phyloP scores from a whole-genome alignment of 2,329 filamentous ascomycete genomes.

The Lachnellula hyalina region DNA sequence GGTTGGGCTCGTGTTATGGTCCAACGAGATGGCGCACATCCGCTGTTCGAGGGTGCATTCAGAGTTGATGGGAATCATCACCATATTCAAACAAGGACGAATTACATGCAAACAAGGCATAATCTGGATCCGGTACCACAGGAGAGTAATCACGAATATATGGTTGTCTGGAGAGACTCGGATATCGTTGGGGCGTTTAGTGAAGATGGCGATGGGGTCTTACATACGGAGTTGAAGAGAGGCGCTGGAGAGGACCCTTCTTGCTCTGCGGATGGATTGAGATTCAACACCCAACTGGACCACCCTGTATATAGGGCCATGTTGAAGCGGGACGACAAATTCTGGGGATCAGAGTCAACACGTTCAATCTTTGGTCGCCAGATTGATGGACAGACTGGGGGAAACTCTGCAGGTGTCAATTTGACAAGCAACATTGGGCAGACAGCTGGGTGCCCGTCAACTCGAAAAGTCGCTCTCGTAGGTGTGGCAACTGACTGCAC shows the following conservation, averaged over 20 bases:
- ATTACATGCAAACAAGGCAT: constrained; percentile 69
- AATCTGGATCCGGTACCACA: constrained; percentile 59
- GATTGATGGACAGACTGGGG: constrained; percentile 62
- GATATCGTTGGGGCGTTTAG: constrained; percentile 53
- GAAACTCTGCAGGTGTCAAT: constrained; percentile 77
- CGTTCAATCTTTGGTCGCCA: constrained; percentile 68
- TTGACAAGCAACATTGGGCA: constrained; percentile 73
- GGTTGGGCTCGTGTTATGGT: constrained; percentile 86
- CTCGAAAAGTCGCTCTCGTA: constrained; percentile 85
- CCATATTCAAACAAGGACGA: constrained; percentile 72
- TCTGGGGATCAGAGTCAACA: constrained; percentile 57
- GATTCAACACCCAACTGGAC: constrained; percentile 70
- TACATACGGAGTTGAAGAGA: constrained; percentile 37
- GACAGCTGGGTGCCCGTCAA: constrained; percentile 77
- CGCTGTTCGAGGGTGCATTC: constrained; percentile 88
- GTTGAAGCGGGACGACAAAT: constrained; percentile 43
- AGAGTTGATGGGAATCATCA: constrained; percentile 76
- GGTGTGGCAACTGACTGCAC: constrained; percentile 92
- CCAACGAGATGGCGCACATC: constrained; percentile 66
- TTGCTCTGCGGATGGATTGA: constrained; percentile 70
- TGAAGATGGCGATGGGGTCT: constrained; percentile 42
- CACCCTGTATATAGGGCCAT: constrained; percentile 58
- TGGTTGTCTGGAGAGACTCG: constrained; percentile 90
- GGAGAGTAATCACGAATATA: constrained; percentile 59
- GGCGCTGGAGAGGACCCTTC: constrained; percentile 35